These are phyloP conservation scores for Boletellus ananas DNA, from an alignment of 768 basidiomycete species.

Conservation along the genomic window DNA sequence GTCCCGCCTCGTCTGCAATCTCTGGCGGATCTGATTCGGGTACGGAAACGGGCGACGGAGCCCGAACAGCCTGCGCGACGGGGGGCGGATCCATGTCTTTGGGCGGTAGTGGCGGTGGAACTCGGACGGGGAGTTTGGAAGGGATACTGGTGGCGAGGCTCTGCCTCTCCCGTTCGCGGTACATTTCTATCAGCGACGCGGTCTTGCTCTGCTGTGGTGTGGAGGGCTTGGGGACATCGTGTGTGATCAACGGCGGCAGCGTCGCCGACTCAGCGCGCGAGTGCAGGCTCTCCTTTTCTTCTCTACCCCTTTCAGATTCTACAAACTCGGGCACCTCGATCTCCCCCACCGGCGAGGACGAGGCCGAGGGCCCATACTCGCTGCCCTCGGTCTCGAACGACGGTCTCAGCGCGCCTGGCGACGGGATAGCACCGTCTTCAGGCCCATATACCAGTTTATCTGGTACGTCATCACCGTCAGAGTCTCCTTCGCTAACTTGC, in stretches of 20 bases:
- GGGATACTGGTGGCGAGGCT: conserved; percentile 6
- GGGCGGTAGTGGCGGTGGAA: conserved; percentile 11
- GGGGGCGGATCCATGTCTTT: conserved; percentile 10
- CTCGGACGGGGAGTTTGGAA: conserved; percentile 37
- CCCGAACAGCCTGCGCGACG: not conserved
- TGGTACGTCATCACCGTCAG: conserved; percentile 35
- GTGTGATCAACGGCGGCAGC: conserved; percentile 17
- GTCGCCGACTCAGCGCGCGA: conserved; percentile 29
- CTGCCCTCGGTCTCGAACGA: conserved; percentile 33
- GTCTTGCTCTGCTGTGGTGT: conserved; percentile 52
- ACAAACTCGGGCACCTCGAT: conserved; percentile 31
- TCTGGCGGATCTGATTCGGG: conserved; percentile 25
- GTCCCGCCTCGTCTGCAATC: conserved; percentile 25
- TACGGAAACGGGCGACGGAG: conserved; percentile 13
- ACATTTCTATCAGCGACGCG: conserved; percentile 81
- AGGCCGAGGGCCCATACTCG: conserved; percentile 31
- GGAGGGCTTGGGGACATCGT: conserved; percentile 16
- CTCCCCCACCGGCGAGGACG: conserved; percentile 24
- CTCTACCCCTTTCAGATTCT: conserved; percentile 18
- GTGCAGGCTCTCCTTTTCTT: conserved; percentile 24
- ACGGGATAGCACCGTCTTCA: conserved; percentile 14
- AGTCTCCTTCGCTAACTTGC: conserved; percentile 29
- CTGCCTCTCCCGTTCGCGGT: conserved; percentile 64
- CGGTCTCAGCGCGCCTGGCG: conserved; percentile 27
- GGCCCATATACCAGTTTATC: conserved; percentile 33